Conservation (phyloP, 1,139 yeast species). For the Yarrowia galli region DNA sequence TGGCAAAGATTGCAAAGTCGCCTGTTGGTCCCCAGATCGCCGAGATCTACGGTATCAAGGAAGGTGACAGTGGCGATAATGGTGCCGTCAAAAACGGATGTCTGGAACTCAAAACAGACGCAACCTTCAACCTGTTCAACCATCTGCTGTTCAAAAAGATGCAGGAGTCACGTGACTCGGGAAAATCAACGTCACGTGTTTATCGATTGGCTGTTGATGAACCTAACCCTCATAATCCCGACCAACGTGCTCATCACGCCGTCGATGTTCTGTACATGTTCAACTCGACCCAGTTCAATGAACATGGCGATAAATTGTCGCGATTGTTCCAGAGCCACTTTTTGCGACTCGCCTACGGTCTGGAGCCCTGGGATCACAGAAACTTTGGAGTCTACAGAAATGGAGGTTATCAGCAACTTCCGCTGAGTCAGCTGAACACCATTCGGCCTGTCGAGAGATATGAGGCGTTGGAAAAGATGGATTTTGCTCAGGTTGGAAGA, state of each 20-base stretch:
- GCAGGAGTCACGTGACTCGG: not conserved
- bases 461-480: constrained; percentile 24
- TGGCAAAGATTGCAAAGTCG: constrained; percentile 38
- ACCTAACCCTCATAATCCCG: constrained; percentile 37
- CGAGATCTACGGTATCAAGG: constrained; percentile 20
- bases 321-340: constrained; percentile 32
- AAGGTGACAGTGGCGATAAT: not conserved
- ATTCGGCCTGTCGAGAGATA: constrained; percentile 23
- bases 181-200: not conserved
- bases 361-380: constrained; percentile 30
- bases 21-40: constrained; percentile 34
- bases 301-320: constrained; percentile 24
- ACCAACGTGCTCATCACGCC: constrained; percentile 38
- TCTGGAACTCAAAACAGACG: constrained; percentile 36
- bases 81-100: not conserved
- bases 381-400: constrained; percentile 25
- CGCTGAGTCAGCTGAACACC: not conserved
- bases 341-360: constrained; percentile 24
- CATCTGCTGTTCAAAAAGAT: constrained; percentile 22
- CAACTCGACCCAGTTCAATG: constrained; percentile 36
- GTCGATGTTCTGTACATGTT: constrained; percentile 37
- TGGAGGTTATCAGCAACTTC: constrained; percentile 36
- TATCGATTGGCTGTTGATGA: constrained; percentile 34
- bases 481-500: constrained; percentile 9
- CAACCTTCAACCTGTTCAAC: constrained; percentile 26